Percentiles rank a stretch among this genome's conserved stretches.
These are phyloP conservation scores for Trichoderma sp. DNA, from an alignment of 2,329 filamentous ascomycete genomes.

Conservation along the genomic window DNA sequence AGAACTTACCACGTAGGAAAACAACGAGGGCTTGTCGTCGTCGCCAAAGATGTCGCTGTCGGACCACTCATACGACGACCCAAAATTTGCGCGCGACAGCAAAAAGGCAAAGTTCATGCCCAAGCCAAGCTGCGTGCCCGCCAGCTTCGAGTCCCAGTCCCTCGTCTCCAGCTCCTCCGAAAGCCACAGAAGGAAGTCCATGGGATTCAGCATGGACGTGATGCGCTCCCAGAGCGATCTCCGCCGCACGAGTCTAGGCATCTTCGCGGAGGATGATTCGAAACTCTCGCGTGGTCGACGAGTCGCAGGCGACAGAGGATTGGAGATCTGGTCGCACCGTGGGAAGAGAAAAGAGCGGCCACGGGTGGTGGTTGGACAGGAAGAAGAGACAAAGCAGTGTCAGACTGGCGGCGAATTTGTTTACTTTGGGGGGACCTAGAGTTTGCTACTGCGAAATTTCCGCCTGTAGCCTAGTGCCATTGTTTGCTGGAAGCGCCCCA, in stretches of 20 bases:
- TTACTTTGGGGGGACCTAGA: slow-evolving; percentile 13
- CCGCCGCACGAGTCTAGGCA: slow-evolving; percentile 78
- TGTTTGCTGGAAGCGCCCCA: not conserved
- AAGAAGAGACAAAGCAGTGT: not conserved
- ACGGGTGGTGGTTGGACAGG: not conserved
- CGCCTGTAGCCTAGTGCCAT: slow-evolving; percentile 5
- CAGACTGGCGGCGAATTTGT: slow-evolving; percentile 17
- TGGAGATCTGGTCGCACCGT: not conserved
- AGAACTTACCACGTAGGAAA: slow-evolving; percentile 51
- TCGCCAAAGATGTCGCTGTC: slow-evolving; percentile 86
- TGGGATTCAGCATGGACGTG: slow-evolving; percentile 74
- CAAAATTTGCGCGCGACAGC: slow-evolving; percentile 75
- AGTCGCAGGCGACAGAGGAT: not conserved
- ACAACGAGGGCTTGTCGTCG: slow-evolving; percentile 60
- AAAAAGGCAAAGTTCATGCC: slow-evolving; percentile 76
- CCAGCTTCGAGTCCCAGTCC: slow-evolving; percentile 81
- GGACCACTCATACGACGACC: slow-evolving; percentile 37
- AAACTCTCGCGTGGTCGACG: not conserved
- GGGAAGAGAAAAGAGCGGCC: not conserved
- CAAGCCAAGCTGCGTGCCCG: slow-evolving; percentile 73
- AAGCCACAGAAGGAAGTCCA: slow-evolving; percentile 85
- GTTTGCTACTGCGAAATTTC: not conserved
- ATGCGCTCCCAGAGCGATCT: slow-evolving; percentile 78
- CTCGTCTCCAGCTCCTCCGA: slow-evolving; percentile 90
- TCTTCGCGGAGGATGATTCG: slow-evolving; percentile 24